Base-by-base conservation (phyloP, 768 basidiomycete genomes). In the Termitomyces sp. region DNA sequence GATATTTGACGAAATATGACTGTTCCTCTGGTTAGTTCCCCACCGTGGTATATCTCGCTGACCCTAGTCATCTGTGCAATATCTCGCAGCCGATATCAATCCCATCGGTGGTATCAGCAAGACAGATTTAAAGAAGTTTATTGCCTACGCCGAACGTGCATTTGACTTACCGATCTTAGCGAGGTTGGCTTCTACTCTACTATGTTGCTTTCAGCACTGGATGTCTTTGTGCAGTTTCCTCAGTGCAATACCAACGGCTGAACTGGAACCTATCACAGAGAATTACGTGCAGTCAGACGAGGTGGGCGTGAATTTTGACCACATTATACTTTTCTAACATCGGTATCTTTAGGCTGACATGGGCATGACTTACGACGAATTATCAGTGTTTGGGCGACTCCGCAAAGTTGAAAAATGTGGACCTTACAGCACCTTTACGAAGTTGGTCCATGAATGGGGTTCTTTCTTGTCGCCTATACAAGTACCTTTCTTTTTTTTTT, bases 331-430 rank as follows among this genome's bases (percentile, higher is more conserved):
- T 64, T 29, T 51, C 38, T 44, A 48, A 62, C 45, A 47, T 45
- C 21, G 51, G 40, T n/a, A 10, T 21, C 11, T 35, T 29, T 37
- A 93, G 92, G 93, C 83, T 17, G 96, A 98, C 66, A 98, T 98
- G 96, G 96, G 96, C 9, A 98, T 98, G 97, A 97, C 96, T 0
- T 98, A 98, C 67, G 90, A 98, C 63, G 97, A 98, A 63, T 79
- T 99, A 19, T 95, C 93, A 11, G 84, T 93, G 19, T 96, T 95
- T 63, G 97, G 96, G 25, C 80, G 95, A 29, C 79, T 99, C 25
- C 85, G 97, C 52, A 98, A 99, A 73, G 83, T 96, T 40, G 95
- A 97, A 65, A 98, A 98, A 75, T 95, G 93, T 69, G 97, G 97
- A 3, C 96, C 97, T 2, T 98, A 95, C 73, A 92, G 92, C 77